Base-by-base conservation (phyloP, 805 yeast genomes). In the Yarrowia porcina region DNA sequence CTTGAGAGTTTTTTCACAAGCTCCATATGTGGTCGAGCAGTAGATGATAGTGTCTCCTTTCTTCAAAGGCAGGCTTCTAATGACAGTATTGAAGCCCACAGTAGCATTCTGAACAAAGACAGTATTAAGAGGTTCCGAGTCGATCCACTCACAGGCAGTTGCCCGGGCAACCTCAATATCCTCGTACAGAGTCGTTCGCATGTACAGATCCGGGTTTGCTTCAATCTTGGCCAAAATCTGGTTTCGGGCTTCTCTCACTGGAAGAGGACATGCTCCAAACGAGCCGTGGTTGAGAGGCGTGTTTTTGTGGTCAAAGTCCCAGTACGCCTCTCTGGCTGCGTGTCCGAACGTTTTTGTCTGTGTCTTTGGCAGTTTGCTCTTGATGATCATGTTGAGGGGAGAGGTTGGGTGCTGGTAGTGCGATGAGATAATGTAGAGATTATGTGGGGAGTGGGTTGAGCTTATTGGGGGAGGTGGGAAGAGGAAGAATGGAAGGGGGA, bases 241-340 rank as follows among this genome's bases (percentile, higher is more conserved):
- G 33, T 72, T 64, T 65, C 73, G 79, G 13, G 72, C 74, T 0
- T 79, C 79, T 23, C 76, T 66, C 1, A 86, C 83, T 4, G 77
- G 73, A 9, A 70, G 73, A 0, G 90, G 88, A 3, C 81, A 75
- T 1, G 80, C 73, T 1, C 90, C 91, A 68, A 72, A 87, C 0
- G 88, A 81, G 8, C 90, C 90, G 69, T 86, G 86, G 71, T 87
- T 87, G 47, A 85, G 79, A 15, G 82, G 81, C 4, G 71, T 70
- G 9, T 77, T 75, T 2, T 71, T 76, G 1, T 75, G 67, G 32
- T 74, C 80, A 12, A 83, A 74, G 0, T 75, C 68, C 69, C 83
- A 87, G 69, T 82, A 75, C 63, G 78, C 72, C 18, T 38, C 44
- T 1, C 54, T 36, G 28, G 39, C 28, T 8, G 21, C 4, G 32